Evolutionary conservation across 2,329 filamentous ascomycete species (phyloP).

Genomic region (Neopestalotiopsis clavispora): DNA sequence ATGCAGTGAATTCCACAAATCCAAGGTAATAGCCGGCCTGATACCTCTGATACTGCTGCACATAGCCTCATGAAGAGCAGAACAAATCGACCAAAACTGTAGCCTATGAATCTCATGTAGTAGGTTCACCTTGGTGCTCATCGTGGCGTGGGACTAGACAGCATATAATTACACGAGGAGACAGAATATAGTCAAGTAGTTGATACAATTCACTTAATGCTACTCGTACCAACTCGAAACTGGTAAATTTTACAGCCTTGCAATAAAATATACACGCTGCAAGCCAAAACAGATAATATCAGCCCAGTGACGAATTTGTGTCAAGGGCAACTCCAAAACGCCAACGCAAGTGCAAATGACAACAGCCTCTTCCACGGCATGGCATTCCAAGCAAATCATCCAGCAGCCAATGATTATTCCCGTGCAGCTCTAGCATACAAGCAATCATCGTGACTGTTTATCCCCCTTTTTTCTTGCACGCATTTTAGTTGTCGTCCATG

Average conservation of each 20-base stretch:
- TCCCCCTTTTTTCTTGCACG: too few relatives aligned
- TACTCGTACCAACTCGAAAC: not conserved
- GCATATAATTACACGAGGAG: not conserved
- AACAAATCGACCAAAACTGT: not conserved
- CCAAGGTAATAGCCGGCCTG: not conserved
- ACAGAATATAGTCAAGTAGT: not conserved
- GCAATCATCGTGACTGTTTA: not conserved
- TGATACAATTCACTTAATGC: not conserved
- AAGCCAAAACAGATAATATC: not conserved
- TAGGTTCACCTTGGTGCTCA: too few relatives aligned
- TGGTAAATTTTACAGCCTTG: not conserved
- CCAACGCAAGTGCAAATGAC: not conserved
- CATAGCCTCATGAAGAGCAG: not conserved
- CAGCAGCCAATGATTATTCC: not conserved
- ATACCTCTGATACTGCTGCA: not conserved
- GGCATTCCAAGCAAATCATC: not conserved
- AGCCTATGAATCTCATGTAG: not conserved
- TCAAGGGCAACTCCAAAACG: not conserved
- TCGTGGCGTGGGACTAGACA: not conserved
- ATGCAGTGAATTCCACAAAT: not conserved
- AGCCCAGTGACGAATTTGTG: not conserved
- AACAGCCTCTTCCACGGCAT: not conserved
- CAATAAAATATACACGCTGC: not conserved
- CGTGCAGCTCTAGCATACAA: not conserved
- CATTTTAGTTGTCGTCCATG: slow-evolving; percentile 40